A percentile compares a stretch with the other conserved stretches of the same genome.
phyloP scores from a whole-genome alignment of 441 rosid genomes.

The Erodium trifolium region DNA sequence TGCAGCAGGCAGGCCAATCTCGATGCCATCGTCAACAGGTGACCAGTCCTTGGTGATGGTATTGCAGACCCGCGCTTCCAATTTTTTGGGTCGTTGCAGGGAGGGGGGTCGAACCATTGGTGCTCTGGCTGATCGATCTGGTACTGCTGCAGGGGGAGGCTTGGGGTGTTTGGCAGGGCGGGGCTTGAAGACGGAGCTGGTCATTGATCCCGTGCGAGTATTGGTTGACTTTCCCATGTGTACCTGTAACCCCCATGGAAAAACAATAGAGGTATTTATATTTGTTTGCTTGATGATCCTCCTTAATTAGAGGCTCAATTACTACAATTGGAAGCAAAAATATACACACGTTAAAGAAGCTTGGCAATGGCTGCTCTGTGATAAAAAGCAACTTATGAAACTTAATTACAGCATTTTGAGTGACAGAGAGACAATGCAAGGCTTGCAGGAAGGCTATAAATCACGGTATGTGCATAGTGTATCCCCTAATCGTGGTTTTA shows the following conservation, averaged over 20 bases:
- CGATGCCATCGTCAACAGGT: constrained; percentile 1
- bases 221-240: not conserved
- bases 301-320: not conserved
- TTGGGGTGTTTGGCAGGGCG: not conserved
- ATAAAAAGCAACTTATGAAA: not conserved
- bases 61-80: not conserved
- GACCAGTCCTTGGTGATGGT: not conserved
- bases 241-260: not conserved
- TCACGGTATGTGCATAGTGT: not conserved
- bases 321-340: not conserved
- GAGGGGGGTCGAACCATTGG: not conserved
- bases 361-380: too few species aligned
- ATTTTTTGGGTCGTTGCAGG: not conserved
- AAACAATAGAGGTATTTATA: not conserved
- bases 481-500: too few species aligned
- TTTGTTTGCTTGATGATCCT: not conserved
- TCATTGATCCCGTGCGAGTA: too few species aligned
- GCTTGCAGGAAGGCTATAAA: not conserved
- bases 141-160: not conserved
- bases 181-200: not conserved
- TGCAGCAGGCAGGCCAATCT: not conserved
- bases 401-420: not conserved
- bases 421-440: not conserved
- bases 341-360: too few species aligned
- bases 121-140: not conserved